These are phyloP conservation scores for Hippophae gyantsensis DNA, from an alignment of 306 rosid species.

Conservation along the genomic window DNA sequence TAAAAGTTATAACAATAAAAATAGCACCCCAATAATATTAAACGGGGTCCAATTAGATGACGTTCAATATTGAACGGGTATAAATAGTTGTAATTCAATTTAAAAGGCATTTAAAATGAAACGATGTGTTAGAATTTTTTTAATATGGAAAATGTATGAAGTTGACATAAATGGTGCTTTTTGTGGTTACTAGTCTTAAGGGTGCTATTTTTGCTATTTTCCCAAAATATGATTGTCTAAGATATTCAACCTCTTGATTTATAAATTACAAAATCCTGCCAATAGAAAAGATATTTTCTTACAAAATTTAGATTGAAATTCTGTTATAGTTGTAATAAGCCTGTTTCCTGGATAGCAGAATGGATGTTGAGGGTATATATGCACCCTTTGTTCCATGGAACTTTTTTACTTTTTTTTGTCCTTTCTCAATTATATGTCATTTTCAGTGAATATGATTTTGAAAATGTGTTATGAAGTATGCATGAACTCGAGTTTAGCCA, in stretches of 20 bases:
- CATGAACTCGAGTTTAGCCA: background rate
- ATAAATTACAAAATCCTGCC: background rate
- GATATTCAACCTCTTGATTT: background rate
- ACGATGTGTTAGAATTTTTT: too few species aligned
- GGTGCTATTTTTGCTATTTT: too few species aligned
- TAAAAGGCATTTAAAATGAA: too few species aligned
- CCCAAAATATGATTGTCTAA: background rate
- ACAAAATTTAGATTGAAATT: background rate
- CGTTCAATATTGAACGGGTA: too few species aligned
- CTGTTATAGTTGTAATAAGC: background rate
- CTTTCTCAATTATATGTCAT: background rate
- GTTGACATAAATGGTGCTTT: too few species aligned
- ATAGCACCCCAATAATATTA: too few species aligned
- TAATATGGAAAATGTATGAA: too few species aligned
- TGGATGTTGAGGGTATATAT: slow-evolving; percentile 4
- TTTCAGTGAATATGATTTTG: background rate
- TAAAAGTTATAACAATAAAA: too few species aligned
- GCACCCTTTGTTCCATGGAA: background rate
- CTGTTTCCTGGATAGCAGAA: background rate
- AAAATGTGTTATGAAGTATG: background rate
- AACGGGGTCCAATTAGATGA: too few species aligned
- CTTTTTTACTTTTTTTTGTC: background rate
- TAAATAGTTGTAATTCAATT: too few species aligned
- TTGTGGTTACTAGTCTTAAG: too few species aligned
- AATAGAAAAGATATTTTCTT: background rate